Evolutionary conservation across 805 yeast genomes (phyloP).

Genomic region (Starmerella sirachaensis): DNA sequence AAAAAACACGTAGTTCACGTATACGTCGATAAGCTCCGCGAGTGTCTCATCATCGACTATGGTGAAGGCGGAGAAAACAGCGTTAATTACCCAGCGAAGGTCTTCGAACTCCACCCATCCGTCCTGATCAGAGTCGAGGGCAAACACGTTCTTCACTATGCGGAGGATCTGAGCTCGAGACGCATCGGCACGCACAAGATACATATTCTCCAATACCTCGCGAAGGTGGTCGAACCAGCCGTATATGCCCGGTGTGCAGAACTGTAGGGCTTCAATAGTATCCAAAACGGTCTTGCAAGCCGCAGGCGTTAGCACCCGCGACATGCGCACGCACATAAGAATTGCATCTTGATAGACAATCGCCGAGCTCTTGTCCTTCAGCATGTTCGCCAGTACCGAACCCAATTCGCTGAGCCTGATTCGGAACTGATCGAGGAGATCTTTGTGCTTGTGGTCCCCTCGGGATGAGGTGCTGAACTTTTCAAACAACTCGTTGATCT

Average conservation of each 20-base stretch:
- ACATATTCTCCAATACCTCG: conserved; percentile 37
- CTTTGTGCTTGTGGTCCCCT: too few relatives aligned
- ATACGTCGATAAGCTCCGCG: conserved; percentile 10
- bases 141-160: conserved; percentile 14
- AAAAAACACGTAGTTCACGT: conserved; percentile 12
- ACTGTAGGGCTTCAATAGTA: conserved; percentile 37
- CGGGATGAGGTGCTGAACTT: too few relatives aligned
- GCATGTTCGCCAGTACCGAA: background rate
- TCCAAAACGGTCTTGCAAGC: conserved; percentile 37
- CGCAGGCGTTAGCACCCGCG: conserved; percentile 31
- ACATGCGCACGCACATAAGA: conserved; percentile 16
- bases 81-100: conserved; percentile 10
- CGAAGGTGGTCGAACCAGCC: conserved; percentile 42
- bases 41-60: conserved; percentile 11
- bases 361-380: conserved; percentile 5
- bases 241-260: conserved; percentile 43
- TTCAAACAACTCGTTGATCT: conserved; percentile 1
- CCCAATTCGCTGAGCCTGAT: conserved; percentile 1
- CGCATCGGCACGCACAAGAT: conserved; percentile 23
- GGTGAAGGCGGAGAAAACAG: conserved; percentile 10
- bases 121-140: conserved; percentile 13
- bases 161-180: conserved; percentile 24
- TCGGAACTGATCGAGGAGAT: background rate
- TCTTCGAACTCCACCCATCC: conserved; percentile 13
- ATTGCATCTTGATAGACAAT: conserved; percentile 14